Conservation (phyloP, 202 grass and related monocot species). For the Cymbopogon flexuosus region DNA sequence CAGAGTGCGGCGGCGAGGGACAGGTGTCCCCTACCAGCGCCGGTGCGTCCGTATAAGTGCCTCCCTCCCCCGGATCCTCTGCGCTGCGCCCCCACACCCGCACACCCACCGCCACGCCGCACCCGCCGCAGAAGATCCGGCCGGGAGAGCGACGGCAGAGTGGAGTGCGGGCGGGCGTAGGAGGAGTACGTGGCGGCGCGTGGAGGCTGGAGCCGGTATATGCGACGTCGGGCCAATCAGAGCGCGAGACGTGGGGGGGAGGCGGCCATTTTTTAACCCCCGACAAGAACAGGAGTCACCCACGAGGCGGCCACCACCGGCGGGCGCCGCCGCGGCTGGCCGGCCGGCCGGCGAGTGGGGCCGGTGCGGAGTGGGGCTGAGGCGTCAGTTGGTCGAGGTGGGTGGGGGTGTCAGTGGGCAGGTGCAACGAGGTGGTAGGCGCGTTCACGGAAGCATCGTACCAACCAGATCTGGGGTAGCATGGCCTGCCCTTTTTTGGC, state of each 20-base stretch:
- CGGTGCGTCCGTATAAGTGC: neutral
- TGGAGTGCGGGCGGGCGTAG: neutral
- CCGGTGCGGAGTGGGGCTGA: neutral
- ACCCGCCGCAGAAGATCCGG: neutral
- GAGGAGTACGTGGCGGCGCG: conserved; percentile 38
- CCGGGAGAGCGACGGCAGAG: no score
- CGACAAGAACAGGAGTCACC: neutral
- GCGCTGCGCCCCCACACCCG: neutral
- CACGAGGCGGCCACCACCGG: neutral
- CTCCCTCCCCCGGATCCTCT: neutral
- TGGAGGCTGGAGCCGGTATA: neutral
- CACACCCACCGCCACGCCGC: neutral
- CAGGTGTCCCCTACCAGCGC: conserved; percentile 25
- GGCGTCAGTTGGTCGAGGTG: neutral
- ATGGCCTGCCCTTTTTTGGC: neutral
- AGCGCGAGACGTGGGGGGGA: conserved; percentile 11
- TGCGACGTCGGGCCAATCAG: conserved; percentile 21
- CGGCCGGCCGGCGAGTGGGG: neutral
- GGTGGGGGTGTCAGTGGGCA: no score
- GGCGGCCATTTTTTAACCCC: conserved; percentile 20
- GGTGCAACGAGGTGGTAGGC: no score
- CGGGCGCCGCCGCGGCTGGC: neutral
- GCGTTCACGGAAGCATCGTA: neutral
- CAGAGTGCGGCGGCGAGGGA: conserved; percentile 33
- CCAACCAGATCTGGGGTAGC: conserved; percentile 22